A percentile compares a stretch with the other conserved stretches of the same genome.
These are phyloP conservation scores for Claviceps sp. DNA, from an alignment of 2,329 filamentous ascomycete genomes.

Conservation along the genomic window DNA sequence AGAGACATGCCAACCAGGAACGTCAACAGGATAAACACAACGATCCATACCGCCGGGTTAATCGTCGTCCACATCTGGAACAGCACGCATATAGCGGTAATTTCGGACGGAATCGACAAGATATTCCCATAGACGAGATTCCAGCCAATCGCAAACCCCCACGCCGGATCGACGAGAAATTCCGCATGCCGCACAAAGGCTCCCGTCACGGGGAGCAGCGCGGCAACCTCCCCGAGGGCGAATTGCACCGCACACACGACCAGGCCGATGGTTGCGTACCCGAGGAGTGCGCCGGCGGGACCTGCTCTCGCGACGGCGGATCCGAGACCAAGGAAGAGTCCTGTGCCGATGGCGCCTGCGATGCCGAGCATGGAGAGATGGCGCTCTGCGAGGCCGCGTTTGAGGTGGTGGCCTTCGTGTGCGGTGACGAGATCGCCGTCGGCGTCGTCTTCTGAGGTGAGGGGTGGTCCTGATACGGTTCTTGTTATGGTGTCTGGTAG, in stretches of 20 bases:
- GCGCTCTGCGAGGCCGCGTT: slow-evolving; percentile 23
- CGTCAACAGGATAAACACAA: slow-evolving; percentile 34
- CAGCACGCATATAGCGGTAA: slow-evolving; percentile 48
- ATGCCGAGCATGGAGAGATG: slow-evolving; percentile 51
- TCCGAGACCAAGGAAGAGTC: slow-evolving; percentile 46
- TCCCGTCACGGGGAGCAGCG: slow-evolving; percentile 48
- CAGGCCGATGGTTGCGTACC: slow-evolving; percentile 41
- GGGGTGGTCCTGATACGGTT: slow-evolving; percentile 1
- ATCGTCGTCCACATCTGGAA: slow-evolving; percentile 52
- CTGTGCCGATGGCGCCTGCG: slow-evolving; percentile 47
- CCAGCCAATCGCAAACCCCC: slow-evolving; percentile 41
- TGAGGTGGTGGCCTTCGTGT: slow-evolving; percentile 35
- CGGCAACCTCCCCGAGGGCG: slow-evolving; percentile 46
- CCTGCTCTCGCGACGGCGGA: slow-evolving; percentile 37
- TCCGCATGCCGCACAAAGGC: slow-evolving; percentile 48
- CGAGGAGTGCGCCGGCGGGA: slow-evolving; percentile 33
- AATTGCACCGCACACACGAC: slow-evolving; percentile 45
- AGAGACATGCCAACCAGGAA: slow-evolving; percentile 45
- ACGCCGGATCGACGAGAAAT: slow-evolving; percentile 47
- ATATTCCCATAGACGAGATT: slow-evolving; percentile 42
- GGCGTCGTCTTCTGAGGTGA: slow-evolving; percentile 3
- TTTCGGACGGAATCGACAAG: slow-evolving; percentile 44
- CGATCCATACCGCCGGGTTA: slow-evolving; percentile 36
- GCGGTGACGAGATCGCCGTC: slow-evolving; percentile 32
- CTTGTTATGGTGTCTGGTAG: neutral